These are phyloP conservation scores for Vaucheria bursata DNA, from an alignment of 352 stramenopile genomes.

Conservation along the genomic window DNA sequence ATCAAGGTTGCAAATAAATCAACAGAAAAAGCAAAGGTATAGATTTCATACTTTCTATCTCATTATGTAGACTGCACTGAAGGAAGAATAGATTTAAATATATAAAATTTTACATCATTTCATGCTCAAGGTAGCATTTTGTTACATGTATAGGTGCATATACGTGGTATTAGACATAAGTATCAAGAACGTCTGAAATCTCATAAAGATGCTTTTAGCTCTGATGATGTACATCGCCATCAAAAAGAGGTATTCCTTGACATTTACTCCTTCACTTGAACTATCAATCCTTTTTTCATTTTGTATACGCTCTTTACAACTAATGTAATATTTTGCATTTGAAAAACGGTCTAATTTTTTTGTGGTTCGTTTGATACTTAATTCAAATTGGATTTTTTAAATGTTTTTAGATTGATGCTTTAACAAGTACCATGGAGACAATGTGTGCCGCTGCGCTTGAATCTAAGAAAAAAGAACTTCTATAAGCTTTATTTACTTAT, in stretches of 20 bases:
- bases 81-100: background rate
- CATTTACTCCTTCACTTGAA: background rate
- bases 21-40: conserved; percentile 25
- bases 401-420: background rate
- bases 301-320: background rate
- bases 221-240: conserved; percentile 37
- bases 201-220: conserved; percentile 34
- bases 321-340: background rate
- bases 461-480: conserved; percentile 9
- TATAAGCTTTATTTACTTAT: too few relatives aligned
- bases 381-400: background rate
- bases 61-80: background rate
- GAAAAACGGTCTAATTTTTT: background rate
- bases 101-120: background rate
- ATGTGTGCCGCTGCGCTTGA: background rate
- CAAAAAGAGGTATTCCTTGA: conserved; percentile 30
- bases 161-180: conserved; percentile 45
- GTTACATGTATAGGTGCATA: conserved; percentile 27
- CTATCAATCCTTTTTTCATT: background rate
- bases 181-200: conserved; percentile 36
- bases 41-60: background rate
- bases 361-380: background rate
- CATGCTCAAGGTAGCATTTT: background rate
- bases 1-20: conserved; percentile 35
- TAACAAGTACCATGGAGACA: background rate